Conservation (phyloP, 2,329 filamentous ascomycete species). For the Verticillium klebahnii region DNA sequence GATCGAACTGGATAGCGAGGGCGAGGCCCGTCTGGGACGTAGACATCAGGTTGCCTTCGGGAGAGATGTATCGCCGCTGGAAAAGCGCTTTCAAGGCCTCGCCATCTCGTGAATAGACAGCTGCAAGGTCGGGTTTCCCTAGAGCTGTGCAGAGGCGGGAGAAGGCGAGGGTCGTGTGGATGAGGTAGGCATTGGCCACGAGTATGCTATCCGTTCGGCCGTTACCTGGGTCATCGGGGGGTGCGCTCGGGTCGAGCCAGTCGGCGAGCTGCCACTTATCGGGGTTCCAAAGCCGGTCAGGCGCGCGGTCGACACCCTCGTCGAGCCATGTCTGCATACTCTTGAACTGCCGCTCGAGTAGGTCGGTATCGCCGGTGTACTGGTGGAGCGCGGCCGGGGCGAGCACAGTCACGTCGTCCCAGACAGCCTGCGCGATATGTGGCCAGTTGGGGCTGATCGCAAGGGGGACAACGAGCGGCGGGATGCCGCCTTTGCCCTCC, state of each 20-base stretch:
- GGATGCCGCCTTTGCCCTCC: slow-evolving; percentile 31
- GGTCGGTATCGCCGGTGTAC: slow-evolving; percentile 27
- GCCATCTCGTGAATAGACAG: slow-evolving; percentile 15
- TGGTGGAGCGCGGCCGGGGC: slow-evolving; percentile 35
- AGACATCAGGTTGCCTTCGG: slow-evolving; percentile 22
- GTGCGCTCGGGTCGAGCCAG: slow-evolving; percentile 9
- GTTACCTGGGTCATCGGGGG: slow-evolving; percentile 2
- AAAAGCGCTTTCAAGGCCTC: slow-evolving; percentile 20
- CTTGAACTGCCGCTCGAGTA: slow-evolving; percentile 30
- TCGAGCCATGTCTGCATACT: slow-evolving; percentile 9
- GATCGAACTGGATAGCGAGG: slow-evolving; percentile 29
- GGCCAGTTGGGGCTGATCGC: slow-evolving; percentile 18
- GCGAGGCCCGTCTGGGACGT: slow-evolving; percentile 34
- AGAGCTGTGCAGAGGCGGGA: neutral
- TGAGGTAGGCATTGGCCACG: slow-evolving; percentile 8
- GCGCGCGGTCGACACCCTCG: slow-evolving; percentile 19
- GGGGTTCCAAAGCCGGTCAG: slow-evolving; percentile 33
- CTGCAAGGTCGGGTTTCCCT: slow-evolving; percentile 6
- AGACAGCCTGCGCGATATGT: slow-evolving; percentile 28
- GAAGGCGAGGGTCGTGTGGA: slow-evolving; percentile 6
- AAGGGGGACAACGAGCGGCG: slow-evolving; percentile 26
- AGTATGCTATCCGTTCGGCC: slow-evolving; percentile 6
- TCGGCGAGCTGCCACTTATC: slow-evolving; percentile 28
- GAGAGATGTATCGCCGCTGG: slow-evolving; percentile 23
- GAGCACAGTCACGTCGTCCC: slow-evolving; percentile 36